phyloP scores from a whole-genome alignment of 208 protist genomes.

The Trypanosoma lewisi region DNA sequence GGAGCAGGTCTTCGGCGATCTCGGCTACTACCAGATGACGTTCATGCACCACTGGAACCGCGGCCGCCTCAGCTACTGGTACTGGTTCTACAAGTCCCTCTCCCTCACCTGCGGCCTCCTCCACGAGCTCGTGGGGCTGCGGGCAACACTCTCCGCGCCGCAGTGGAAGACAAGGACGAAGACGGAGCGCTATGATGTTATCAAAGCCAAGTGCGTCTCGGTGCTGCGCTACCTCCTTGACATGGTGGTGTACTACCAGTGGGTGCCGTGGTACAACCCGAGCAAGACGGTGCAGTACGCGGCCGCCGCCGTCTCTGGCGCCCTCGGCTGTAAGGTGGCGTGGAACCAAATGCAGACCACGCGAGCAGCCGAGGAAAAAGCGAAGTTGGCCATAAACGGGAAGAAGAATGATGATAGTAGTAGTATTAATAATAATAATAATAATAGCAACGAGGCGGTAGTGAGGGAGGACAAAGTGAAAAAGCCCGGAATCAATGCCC shows the following conservation, averaged over 20 bases:
- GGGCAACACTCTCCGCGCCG: neutral
- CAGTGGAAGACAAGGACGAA: conserved; percentile 15
- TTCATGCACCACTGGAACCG: conserved; percentile 76
- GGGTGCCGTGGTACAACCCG: conserved; percentile 79
- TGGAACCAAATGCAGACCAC: conserved; percentile 57
- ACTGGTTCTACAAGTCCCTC: conserved; percentile 89
- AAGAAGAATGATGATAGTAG: neutral
- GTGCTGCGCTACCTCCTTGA: conserved; percentile 76
- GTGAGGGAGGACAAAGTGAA: neutral
- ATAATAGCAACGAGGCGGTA: neutral
- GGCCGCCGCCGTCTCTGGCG: conserved; percentile 57
- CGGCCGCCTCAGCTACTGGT: conserved; percentile 60
- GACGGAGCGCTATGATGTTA: conserved; percentile 25
- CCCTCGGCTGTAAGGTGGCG: conserved; percentile 73
- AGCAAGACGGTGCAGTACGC: conserved; percentile 67
- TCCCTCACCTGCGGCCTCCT: conserved; percentile 74
- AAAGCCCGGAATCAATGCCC: neutral
- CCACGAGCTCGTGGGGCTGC: conserved; percentile 39
- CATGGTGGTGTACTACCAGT: conserved; percentile 92
- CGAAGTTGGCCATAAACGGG: neutral
- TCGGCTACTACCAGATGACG: conserved; percentile 83
- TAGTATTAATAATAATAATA: no score
- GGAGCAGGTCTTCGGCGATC: conserved; percentile 83
- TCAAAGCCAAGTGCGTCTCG: conserved; percentile 49
- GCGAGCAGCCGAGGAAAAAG: neutral